Percentiles rank a stretch among this genome's conserved stretches.
These are phyloP conservation scores for Chondrus crispus DNA, from an alignment of 23 red algal genomes.

Conservation along the genomic window DNA sequence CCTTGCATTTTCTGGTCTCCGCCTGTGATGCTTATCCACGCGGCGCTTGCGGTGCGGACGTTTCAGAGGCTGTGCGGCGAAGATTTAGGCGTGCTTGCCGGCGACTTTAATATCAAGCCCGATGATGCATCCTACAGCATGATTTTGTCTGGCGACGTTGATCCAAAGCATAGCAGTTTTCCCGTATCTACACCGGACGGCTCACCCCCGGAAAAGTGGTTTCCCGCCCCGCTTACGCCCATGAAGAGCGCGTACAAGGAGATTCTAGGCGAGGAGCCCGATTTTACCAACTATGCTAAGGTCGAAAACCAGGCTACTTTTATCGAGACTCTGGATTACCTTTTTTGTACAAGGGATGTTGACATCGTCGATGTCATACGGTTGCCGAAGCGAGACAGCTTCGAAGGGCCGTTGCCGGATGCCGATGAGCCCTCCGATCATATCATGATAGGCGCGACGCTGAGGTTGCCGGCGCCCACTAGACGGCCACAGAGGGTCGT, in stretches of 20 bases:
- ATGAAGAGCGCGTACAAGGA: constrained; percentile 73
- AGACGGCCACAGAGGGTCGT: neutral
- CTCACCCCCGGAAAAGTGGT: constrained; percentile 40
- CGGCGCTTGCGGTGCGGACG: constrained; percentile 38
- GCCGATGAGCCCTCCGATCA: constrained; percentile 71
- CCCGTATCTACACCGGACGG: constrained; percentile 34
- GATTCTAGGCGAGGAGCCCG: constrained; percentile 65
- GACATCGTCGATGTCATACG: constrained; percentile 72
- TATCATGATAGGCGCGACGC: constrained; percentile 59
- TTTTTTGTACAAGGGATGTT: constrained; percentile 64
- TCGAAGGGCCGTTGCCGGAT: constrained; percentile 64
- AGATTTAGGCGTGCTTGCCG: constrained; percentile 64
- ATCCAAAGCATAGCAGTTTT: constrained; percentile 34
- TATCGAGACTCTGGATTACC: constrained; percentile 76
- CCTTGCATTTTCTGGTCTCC: constrained; percentile 78
- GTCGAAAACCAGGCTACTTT: constrained; percentile 50
- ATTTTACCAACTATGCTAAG: constrained; percentile 72
- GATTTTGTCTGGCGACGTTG: constrained; percentile 54
- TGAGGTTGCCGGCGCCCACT: constrained; percentile 55
- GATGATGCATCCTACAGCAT: constrained; percentile 52
- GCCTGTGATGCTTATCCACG: constrained; percentile 70
- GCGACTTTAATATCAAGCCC: constrained; percentile 82
- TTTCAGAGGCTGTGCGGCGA: constrained; percentile 66
- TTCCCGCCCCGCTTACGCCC: constrained; percentile 31
- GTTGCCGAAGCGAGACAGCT: constrained; percentile 52